A percentile compares a stretch with the other conserved stretches of the same genome.
Evolutionary conservation across 495 filamentous ascomycete species (phyloP).

Genomic region (Daldinia vernicosa): DNA sequence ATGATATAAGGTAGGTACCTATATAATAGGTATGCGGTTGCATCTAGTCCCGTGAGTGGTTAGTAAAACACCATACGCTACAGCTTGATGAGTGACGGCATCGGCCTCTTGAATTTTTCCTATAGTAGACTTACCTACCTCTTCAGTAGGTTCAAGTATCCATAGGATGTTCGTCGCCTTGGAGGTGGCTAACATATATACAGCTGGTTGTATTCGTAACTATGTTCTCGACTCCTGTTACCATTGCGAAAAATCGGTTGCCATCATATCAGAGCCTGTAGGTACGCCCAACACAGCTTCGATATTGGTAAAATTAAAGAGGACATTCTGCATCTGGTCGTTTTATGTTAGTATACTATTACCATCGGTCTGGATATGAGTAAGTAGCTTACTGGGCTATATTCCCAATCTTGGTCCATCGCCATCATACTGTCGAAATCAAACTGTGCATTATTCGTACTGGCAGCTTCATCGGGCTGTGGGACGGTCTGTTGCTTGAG

Average conservation of each 20-base stretch:
- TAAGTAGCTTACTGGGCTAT: conserved; percentile 15
- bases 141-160: background rate
- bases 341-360: conserved; percentile 1
- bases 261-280: conserved; percentile 15
- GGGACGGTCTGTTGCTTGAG: conserved; percentile 28
- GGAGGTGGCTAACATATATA: background rate
- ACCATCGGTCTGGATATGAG: background rate
- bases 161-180: too few species aligned
- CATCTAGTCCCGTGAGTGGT: background rate
- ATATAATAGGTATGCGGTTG: background rate
- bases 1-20: background rate
- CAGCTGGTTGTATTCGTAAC: background rate
- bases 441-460: conserved; percentile 12
- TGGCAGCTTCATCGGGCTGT: background rate
- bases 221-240: background rate
- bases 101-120: background rate
- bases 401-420: conserved; percentile 34
- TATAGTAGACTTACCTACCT: too few species aligned
- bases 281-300: conserved; percentile 19
- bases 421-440: conserved; percentile 29
- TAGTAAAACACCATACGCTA: too few species aligned
- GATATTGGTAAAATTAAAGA: conserved; percentile 34
- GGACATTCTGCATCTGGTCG: conserved; percentile 24
- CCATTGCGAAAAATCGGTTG: conserved; percentile 31
- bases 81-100: background rate